Conservation (phyloP, 768 basidiomycete species). For the Suillus luteus region DNA sequence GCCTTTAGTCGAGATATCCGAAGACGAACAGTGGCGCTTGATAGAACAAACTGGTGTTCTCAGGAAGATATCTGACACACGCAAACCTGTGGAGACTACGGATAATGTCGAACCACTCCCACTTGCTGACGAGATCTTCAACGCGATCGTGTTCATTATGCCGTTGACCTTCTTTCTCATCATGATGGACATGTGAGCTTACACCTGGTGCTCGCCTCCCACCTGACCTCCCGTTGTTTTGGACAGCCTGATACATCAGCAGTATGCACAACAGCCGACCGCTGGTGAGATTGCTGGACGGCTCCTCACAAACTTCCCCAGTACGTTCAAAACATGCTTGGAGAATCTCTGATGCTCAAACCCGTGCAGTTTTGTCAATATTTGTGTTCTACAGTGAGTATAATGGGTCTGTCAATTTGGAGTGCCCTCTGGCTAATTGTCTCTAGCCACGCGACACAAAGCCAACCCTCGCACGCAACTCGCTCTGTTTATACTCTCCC, state of each 20-base stretch:
- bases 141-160: slow-evolving; percentile 62
- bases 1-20: slow-evolving; percentile 53
- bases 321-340: slow-evolving; percentile 44
- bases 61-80: slow-evolving; percentile 32
- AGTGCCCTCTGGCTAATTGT: slow-evolving; percentile 8
- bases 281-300: slow-evolving; percentile 52
- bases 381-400: slow-evolving; percentile 77
- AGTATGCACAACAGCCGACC: slow-evolving; percentile 67
- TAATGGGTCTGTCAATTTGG: background rate
- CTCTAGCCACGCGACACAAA: slow-evolving; percentile 64
- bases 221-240: slow-evolving; percentile 9
- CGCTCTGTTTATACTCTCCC: slow-evolving; percentile 58
- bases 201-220: slow-evolving; percentile 3
- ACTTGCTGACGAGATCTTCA: slow-evolving; percentile 70
- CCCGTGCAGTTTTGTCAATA: slow-evolving; percentile 60
- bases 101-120: slow-evolving; percentile 41
- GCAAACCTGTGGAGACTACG: slow-evolving; percentile 7
- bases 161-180: slow-evolving; percentile 75
- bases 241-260: slow-evolving; percentile 71
- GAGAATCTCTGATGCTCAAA: slow-evolving; percentile 3
- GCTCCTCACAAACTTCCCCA: slow-evolving; percentile 69
- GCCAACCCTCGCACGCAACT: slow-evolving; percentile 51
- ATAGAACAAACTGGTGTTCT: slow-evolving; percentile 67
- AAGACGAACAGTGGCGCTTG: slow-evolving; percentile 79
- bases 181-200: slow-evolving; percentile 82